Conservation (phyloP, 805 yeast species). For the Tetrapisispora phaffii region DNA sequence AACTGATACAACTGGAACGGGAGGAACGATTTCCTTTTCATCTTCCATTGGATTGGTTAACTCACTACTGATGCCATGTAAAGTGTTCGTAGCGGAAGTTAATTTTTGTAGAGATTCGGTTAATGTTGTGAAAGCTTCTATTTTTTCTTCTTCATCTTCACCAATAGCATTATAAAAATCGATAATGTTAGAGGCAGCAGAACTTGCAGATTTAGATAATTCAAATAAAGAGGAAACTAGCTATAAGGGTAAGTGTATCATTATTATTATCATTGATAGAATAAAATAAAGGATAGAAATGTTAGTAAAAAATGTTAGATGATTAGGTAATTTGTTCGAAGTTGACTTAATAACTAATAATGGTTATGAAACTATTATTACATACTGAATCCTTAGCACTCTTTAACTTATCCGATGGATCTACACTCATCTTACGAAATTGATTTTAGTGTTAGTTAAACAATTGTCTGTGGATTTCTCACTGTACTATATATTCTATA, state of each 20-base stretch:
- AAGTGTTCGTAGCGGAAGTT: conserved; percentile 30
- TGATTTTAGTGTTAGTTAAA: too few species aligned
- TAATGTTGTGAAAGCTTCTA: conserved; percentile 37
- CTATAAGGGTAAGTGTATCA: conserved; percentile 23
- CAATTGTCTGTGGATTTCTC: too few species aligned
- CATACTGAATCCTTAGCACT: conserved; percentile 33
- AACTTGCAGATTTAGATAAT: conserved; percentile 77
- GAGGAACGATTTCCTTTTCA: conserved; percentile 18
- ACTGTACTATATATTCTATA: too few species aligned
- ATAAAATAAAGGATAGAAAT: too few species aligned
- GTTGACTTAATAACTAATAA: neutral
- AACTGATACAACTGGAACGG: too few species aligned
- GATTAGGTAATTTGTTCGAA: neutral
- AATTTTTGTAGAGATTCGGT: conserved; percentile 34
- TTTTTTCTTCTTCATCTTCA: conserved; percentile 37
- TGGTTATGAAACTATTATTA: conserved; percentile 2
- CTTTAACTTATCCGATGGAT: conserved; percentile 28
- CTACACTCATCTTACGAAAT: conserved; percentile 20
- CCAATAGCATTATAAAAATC: conserved; percentile 56
- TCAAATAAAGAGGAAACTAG: conserved; percentile 73
- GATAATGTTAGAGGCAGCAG: conserved; percentile 71
- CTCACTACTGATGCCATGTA: conserved; percentile 23
- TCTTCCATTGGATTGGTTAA: conserved; percentile 28
- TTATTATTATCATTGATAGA: neutral
- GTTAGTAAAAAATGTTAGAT: too few species aligned